phyloP scores from a whole-genome alignment of 1,284 basidiomycete species.

The Apiotrichum laibachii region DNA sequence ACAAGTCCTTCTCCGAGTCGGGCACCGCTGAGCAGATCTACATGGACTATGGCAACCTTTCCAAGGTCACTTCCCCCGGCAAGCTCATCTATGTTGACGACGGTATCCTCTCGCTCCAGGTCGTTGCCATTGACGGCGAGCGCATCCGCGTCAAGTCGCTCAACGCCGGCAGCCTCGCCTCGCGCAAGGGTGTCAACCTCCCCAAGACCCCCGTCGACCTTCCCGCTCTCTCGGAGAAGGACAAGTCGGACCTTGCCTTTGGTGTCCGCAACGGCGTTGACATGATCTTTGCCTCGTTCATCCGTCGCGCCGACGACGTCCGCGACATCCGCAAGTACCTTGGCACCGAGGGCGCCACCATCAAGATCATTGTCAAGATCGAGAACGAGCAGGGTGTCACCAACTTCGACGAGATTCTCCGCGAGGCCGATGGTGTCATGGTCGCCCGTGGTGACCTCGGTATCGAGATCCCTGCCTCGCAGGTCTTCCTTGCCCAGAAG shows the following conservation, averaged over 20 bases:
- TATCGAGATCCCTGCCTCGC: slow-evolving; percentile 95
- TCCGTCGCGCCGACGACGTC: slow-evolving; percentile 88
- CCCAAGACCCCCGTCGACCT: slow-evolving; percentile 98
- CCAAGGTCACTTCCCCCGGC: slow-evolving; percentile 91
- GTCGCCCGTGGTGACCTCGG: slow-evolving; percentile 96
- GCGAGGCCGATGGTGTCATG: slow-evolving; percentile 94
- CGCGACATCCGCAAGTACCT: slow-evolving; percentile 84
- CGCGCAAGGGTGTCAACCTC: slow-evolving; percentile 98
- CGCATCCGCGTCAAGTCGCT: slow-evolving; percentile 82
- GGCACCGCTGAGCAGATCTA: slow-evolving; percentile 81
- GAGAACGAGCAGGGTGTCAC: slow-evolving; percentile 96
- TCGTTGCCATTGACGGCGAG: slow-evolving; percentile 76
- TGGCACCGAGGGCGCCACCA: slow-evolving; percentile 83
- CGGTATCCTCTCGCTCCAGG: slow-evolving; percentile 90
- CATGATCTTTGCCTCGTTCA: slow-evolving; percentile 98
- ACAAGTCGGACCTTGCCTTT: slow-evolving; percentile 90
- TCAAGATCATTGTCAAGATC: slow-evolving; percentile 98
- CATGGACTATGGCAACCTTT: slow-evolving; percentile 89
- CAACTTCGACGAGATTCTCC: slow-evolving; percentile 96
- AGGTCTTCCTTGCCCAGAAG: slow-evolving; percentile 97
- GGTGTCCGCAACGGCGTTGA: slow-evolving; percentile 98
- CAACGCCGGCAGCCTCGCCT: slow-evolving; percentile 91
- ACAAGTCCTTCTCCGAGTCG: slow-evolving; percentile 72
- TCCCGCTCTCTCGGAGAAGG: slow-evolving; percentile 95
- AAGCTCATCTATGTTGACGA: slow-evolving; percentile 98